Percentiles rank a stretch among this genome's conserved stretches.
phyloP scores from a whole-genome alignment of 2,329 filamentous ascomycete species.

The Tetracladium maxilliforme region DNA sequence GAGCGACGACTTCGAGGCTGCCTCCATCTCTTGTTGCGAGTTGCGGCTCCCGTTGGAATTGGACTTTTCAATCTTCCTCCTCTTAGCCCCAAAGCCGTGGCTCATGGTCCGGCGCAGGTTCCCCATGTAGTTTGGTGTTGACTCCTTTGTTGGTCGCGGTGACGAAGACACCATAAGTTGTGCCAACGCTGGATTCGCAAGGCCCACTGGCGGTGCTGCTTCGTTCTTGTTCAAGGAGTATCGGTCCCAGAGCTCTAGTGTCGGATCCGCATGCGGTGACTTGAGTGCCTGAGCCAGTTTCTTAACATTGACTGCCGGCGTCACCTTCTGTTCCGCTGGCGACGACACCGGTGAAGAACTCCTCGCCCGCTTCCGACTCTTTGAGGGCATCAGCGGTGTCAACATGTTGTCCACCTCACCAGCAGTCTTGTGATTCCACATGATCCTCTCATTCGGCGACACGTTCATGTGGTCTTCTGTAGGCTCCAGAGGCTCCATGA shows the following conservation, averaged over 20 bases:
- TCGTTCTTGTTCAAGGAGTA: constrained; percentile 37
- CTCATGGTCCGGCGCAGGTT: constrained; percentile 50
- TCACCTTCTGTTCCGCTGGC: constrained; percentile 30
- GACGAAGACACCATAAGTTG: constrained; percentile 59
- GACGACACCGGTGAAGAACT: constrained; percentile 64
- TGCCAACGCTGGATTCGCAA: constrained; percentile 38
- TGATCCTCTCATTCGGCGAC: constrained; percentile 45
- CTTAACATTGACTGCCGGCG: constrained; percentile 37
- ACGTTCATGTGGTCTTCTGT: constrained; percentile 29
- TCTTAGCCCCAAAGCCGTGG: constrained; percentile 57
- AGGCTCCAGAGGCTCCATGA: constrained; percentile 26
- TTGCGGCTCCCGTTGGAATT: constrained; percentile 14
- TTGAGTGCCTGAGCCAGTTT: constrained; percentile 42
- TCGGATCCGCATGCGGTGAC: constrained; percentile 57
- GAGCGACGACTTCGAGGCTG: constrained; percentile 38
- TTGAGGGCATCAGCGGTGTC: constrained; percentile 28
- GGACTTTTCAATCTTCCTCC: constrained; percentile 40
- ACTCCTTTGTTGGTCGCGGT: constrained; percentile 38
- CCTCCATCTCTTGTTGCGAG: constrained; percentile 23
- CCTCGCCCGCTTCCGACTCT: constrained; percentile 49
- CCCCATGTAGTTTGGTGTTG: constrained; percentile 23
- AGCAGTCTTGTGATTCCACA: constrained; percentile 42
- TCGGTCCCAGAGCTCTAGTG: constrained; percentile 63
- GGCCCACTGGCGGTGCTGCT: constrained; percentile 10
- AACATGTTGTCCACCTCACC: constrained; percentile 21